phyloP scores from a whole-genome alignment of 805 yeast species.

The Tetrapisispora arboricola region DNA sequence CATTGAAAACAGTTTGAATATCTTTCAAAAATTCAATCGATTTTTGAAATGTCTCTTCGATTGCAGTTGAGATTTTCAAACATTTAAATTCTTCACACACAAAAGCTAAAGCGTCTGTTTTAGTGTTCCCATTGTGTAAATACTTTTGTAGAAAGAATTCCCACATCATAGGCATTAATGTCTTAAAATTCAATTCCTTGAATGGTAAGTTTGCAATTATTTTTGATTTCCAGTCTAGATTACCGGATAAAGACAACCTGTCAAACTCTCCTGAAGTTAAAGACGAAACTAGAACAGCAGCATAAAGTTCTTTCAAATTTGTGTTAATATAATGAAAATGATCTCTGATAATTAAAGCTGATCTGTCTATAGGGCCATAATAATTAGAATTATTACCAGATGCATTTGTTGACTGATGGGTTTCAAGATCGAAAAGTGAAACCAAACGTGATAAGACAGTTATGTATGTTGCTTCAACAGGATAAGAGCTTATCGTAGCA shows the following conservation, averaged over 20 bases:
- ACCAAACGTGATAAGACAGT: slow-evolving; percentile 40
- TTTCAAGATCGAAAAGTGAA: slow-evolving; percentile 37
- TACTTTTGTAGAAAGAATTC: slow-evolving; percentile 28
- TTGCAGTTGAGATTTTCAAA: slow-evolving; percentile 20
- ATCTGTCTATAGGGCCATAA: slow-evolving; percentile 62
- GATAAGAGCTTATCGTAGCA: slow-evolving; percentile 32
- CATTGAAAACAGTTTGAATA: slow-evolving; percentile 10
- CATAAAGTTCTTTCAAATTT: slow-evolving; percentile 45
- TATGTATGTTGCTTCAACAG: slow-evolving; percentile 31
- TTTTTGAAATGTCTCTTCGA: slow-evolving; percentile 21
- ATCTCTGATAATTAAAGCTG: slow-evolving; percentile 56
- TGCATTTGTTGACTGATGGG: slow-evolving; percentile 43
- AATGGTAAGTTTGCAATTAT: slow-evolving; percentile 55
- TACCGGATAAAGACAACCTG: slow-evolving; percentile 37
- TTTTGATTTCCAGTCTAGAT: slow-evolving; percentile 42
- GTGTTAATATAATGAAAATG: slow-evolving; percentile 43
- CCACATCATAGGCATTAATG: slow-evolving; percentile 42
- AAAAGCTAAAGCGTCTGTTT: slow-evolving; percentile 23
- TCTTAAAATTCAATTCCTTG: slow-evolving; percentile 43
- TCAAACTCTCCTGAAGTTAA: slow-evolving; percentile 49
- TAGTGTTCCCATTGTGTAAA: slow-evolving; percentile 27
- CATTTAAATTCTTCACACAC: slow-evolving; percentile 23
- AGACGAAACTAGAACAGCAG: slow-evolving; percentile 40
- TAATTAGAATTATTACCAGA: slow-evolving; percentile 43
- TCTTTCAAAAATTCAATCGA: slow-evolving; percentile 17